Evolutionary conservation across 2,329 filamentous ascomycete species (phyloP).

Genomic region (Geosmithia putterillii): DNA sequence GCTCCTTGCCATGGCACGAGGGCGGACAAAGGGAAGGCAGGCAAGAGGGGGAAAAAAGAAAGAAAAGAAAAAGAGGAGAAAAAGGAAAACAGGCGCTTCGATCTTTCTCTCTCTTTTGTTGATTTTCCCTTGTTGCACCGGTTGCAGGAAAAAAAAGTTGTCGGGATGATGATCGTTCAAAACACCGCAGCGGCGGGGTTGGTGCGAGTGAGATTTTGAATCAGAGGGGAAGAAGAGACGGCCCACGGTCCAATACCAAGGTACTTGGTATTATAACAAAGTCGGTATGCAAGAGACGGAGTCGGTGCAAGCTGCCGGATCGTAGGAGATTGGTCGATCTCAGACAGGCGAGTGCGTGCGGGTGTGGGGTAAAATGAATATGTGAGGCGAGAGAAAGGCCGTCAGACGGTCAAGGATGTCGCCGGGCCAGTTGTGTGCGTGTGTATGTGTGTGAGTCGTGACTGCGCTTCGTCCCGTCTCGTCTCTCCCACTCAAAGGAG

Average conservation of each 20-base stretch:
- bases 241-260: background rate
- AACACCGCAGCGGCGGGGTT: too few species aligned
- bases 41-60: background rate
- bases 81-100: background rate
- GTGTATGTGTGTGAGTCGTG: background rate
- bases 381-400: too few species aligned
- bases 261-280: background rate
- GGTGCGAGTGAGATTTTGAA: too few species aligned
- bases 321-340: background rate
- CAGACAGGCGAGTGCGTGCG: background rate
- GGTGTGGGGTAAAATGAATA: background rate
- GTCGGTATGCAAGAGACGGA: background rate
- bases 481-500: background rate
- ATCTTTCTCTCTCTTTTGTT: too few species aligned
- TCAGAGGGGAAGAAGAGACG: background rate
- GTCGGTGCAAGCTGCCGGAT: background rate
- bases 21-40: background rate
- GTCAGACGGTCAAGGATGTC: background rate
- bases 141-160: too few species aligned
- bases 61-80: background rate
- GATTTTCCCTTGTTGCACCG: too few species aligned
- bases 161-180: too few species aligned
- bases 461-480: background rate
- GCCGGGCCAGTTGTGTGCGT: background rate
- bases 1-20: conserved; percentile 13